Percentiles rank a stretch among this genome's conserved stretches.
phyloP scores from a whole-genome alignment of 495 filamentous ascomycete genomes.

The Astrothelium macrocarpum region DNA sequence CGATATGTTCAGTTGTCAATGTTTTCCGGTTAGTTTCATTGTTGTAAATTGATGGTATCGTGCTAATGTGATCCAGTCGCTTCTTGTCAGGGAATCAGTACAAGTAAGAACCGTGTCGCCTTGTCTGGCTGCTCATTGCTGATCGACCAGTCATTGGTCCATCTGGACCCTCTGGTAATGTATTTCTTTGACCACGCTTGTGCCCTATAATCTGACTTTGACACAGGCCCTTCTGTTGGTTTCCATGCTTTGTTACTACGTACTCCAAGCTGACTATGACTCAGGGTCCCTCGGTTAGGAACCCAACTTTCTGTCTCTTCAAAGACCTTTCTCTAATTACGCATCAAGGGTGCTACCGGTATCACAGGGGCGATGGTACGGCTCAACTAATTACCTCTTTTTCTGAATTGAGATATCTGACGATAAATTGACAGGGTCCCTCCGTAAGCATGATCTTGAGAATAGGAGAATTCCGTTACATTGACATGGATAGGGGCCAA shows the following conservation, averaged over 20 bases:
- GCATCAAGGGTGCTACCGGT: neutral
- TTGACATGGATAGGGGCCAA: too few relatives aligned
- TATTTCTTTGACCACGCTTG: neutral
- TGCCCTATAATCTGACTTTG: neutral
- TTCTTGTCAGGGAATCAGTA: slow-evolving; percentile 9
- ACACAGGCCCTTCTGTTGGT: neutral
- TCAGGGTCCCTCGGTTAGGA: neutral
- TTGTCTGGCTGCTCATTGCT: neutral
- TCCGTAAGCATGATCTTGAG: neutral
- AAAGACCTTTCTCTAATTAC: neutral
- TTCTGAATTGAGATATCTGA: neutral
- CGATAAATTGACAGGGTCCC: neutral
- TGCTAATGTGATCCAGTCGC: neutral
- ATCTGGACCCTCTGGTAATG: neutral
- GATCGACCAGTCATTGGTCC: neutral
- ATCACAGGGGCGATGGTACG: neutral
- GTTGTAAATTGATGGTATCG: neutral
- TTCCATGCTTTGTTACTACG: neutral
- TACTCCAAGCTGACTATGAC: neutral
- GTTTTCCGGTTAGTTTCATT: neutral
- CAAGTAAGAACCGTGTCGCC: slow-evolving; percentile 2
- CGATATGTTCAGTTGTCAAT: slow-evolving; percentile 10
- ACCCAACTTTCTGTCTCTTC: neutral
- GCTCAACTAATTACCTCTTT: too few relatives aligned
- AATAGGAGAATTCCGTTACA: too few relatives aligned